Evolutionary conservation across 345 rosid genomes (phyloP).

Genomic region (Lepidium aucheri): DNA sequence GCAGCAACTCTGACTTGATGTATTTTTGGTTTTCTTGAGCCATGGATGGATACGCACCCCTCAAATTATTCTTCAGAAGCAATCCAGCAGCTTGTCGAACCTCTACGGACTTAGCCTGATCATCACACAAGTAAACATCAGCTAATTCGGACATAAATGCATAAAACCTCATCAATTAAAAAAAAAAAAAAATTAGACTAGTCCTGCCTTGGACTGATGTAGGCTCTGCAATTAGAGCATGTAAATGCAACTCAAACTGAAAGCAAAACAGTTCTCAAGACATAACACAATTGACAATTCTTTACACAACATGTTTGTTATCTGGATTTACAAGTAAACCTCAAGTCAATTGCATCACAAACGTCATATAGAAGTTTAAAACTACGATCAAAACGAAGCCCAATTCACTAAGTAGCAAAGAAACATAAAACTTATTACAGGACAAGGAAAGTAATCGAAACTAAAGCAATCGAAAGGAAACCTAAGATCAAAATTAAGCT

Average conservation of each 20-base stretch:
- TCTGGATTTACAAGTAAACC: neutral
- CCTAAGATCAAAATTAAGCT: neutral
- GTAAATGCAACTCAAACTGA: neutral
- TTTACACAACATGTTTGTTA: neutral
- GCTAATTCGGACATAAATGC: neutral
- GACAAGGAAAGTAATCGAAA: neutral
- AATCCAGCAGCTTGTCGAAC: slow-evolving; percentile 97
- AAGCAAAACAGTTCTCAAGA: neutral
- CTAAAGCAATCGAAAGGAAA: slow-evolving; percentile 2
- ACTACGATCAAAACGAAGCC: neutral
- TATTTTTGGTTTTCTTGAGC: slow-evolving; percentile 50
- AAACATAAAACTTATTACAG: neutral
- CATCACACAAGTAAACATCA: slow-evolving; percentile 11
- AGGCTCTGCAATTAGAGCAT: neutral
- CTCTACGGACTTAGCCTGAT: slow-evolving; percentile 77
- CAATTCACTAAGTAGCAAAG: neutral
- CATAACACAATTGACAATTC: neutral
- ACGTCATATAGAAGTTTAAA: neutral
- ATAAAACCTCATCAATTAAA: neutral
- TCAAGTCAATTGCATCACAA: slow-evolving; percentile 12
- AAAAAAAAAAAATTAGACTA: neutral
- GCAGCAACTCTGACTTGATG: slow-evolving; percentile 71
- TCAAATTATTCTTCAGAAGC: slow-evolving; percentile 82
- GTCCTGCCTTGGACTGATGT: neutral
- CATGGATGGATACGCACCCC: slow-evolving; percentile 58